Conservation (phyloP, 2,329 filamentous ascomycete genomes). For the Penicillium sp. region DNA sequence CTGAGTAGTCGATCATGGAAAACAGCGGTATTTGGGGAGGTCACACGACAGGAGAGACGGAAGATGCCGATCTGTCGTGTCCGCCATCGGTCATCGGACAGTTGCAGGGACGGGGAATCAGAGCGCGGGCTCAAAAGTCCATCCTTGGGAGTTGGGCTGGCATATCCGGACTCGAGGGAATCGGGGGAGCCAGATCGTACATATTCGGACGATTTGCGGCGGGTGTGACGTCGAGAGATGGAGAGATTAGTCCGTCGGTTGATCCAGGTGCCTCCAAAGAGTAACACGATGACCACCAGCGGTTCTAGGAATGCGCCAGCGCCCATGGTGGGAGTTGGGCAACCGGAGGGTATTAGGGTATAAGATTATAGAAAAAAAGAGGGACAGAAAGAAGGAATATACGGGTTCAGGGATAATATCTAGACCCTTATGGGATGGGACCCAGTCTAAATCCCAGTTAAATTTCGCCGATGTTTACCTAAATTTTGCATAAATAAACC, state of each 20-base stretch:
- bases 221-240: conserved; percentile 14
- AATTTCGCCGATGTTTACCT: background rate
- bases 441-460: too few relatives aligned
- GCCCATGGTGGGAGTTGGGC: conserved; percentile 46
- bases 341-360: too few relatives aligned
- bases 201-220: conserved; percentile 19
- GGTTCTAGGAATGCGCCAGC: conserved; percentile 61
- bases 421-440: too few relatives aligned
- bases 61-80: conserved; percentile 51
- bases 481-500: background rate
- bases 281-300: conserved; percentile 59
- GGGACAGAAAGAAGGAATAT: background rate
- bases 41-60: conserved; percentile 49
- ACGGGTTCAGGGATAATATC: background rate
- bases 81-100: conserved; percentile 51
- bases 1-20: conserved; percentile 63
- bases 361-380: background rate
- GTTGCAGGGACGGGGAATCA: conserved; percentile 40
- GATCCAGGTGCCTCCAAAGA: conserved; percentile 63
- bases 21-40: conserved; percentile 61
- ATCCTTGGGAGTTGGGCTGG: conserved; percentile 38
- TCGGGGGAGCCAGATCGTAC: conserved; percentile 35
- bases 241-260: conserved; percentile 52
- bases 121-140: conserved; percentile 32
- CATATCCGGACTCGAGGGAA: conserved; percentile 42